Evolutionary conservation across 176 grass and related monocot species (phyloP).

Genomic region (Puccinellia tenuiflora): DNA sequence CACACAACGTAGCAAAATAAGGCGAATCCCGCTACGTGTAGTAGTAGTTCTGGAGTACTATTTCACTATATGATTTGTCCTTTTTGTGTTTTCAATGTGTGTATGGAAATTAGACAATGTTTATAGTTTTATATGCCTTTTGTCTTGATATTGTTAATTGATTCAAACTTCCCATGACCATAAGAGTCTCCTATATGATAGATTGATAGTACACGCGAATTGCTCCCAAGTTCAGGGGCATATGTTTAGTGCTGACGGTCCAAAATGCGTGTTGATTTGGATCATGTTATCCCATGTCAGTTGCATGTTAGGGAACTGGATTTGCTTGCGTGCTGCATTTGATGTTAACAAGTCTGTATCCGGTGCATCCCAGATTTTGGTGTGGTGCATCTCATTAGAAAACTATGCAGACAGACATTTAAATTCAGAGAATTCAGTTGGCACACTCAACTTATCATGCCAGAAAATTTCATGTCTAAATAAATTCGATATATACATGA

Average conservation of each 20-base stretch:
- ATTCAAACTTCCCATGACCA: background rate
- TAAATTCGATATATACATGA: background rate
- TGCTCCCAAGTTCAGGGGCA: background rate
- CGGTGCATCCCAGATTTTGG: background rate
- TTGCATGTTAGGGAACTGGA: background rate
- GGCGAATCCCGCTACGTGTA: background rate
- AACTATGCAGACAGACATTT: background rate
- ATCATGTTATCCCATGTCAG: background rate
- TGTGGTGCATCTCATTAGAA: background rate
- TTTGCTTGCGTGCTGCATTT: background rate
- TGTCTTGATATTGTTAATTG: background rate
- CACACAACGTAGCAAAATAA: background rate
- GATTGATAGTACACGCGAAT: background rate
- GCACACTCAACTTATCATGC: background rate
- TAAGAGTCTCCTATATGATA: background rate
- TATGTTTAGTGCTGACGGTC: background rate
- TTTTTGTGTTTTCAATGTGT: background rate
- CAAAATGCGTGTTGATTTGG: background rate
- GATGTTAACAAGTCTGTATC: background rate
- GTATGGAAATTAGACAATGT: background rate
- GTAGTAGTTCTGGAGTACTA: background rate
- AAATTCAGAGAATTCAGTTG: background rate
- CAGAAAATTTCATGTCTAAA: background rate
- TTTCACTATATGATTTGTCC: background rate
- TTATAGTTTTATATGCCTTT: background rate